Evolutionary conservation across 2,329 filamentous ascomycete species (phyloP), one percentile per base, ranked within the genome.

Genomic region (Huntiella decipiens): DNA sequence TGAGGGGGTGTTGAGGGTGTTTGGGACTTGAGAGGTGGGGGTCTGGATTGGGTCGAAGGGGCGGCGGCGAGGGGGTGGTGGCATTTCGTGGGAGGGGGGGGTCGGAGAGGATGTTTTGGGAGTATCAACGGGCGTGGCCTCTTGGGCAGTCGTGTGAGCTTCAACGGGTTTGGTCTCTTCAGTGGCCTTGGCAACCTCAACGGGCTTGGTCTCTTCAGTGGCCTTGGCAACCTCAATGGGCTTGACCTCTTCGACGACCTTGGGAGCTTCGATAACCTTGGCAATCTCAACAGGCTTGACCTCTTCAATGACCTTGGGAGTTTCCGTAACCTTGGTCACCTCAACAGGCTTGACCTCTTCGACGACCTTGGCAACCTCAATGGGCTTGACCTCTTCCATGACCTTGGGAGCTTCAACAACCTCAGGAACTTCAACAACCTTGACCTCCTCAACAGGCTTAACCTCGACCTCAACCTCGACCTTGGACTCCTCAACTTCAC

Each of bases 1-100:
- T 37, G 81, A 73, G n/a, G 86, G 83, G n/a, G 85, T 85, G 10
- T 46, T 28, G 7, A 28, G 22, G 22, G 5, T 28, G 22, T 5
- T 7, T 28, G 7, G 22, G 22, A 28, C 33, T 31, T 81, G 78
- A 19, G 62, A 70, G 36, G 74, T 62, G 56, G 71, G 71, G 10
- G 35, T 35, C 4, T 36, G 31, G n/a, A 47, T 47, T n/a, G 28
- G 40, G 8, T 47, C 46, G 16, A 41, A 19, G 16, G 46, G 46
- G 7, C 46, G 40, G 13, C 46, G 47, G 15, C 45, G 44, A 7
- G 39, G 22, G 16, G 39, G 44, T 6, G 33, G 35, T 4, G 42
- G 11, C 49, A 16, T 52, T 54, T 40, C 3, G 36, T 3, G 4
- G 6, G 5, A 13, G 40, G 41, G 1, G 15, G 40, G 22, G 46